phyloP scores from a whole-genome alignment of 306 rosid species.

The Acacia confusa region DNA sequence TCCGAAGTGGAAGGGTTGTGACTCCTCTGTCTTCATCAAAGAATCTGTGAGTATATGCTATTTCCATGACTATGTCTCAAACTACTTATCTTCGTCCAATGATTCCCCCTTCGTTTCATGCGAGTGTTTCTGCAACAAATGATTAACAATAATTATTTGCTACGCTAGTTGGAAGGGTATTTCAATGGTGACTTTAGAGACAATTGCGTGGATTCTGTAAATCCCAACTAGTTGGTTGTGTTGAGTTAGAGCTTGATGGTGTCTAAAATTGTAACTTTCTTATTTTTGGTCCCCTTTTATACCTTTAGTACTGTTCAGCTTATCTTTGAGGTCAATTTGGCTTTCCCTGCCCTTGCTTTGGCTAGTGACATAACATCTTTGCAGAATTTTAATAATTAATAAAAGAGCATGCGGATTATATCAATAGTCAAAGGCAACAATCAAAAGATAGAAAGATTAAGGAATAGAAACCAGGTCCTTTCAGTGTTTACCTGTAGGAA shows the following conservation, averaged over 20 bases:
- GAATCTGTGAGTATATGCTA: conserved; percentile 75
- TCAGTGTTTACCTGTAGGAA: not conserved
- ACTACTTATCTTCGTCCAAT: not conserved
- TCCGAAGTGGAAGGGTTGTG: conserved; percentile 94
- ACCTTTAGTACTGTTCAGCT: not conserved
- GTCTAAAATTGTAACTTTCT: not conserved
- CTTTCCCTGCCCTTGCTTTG: not conserved
- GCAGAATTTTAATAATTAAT: not conserved
- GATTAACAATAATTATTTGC: not conserved
- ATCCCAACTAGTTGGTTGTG: not conserved
- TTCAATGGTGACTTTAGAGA: not conserved
- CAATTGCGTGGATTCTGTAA: not conserved
- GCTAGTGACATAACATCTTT: not conserved
- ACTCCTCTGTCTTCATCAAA: conserved; percentile 72
- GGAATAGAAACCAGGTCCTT: not conserved
- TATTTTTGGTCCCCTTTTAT: not conserved
- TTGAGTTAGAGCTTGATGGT: not conserved
- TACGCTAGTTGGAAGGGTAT: not conserved
- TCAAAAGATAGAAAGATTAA: not conserved
- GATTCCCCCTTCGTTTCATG: not conserved
- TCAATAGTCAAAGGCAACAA: no score
- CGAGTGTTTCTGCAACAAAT: not conserved
- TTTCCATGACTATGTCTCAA: not conserved
- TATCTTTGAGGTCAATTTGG: not conserved
- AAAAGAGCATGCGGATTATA: no score